Base-by-base conservation (phyloP, 805 yeast genomes). In the Yarrowia deformans region DNA sequence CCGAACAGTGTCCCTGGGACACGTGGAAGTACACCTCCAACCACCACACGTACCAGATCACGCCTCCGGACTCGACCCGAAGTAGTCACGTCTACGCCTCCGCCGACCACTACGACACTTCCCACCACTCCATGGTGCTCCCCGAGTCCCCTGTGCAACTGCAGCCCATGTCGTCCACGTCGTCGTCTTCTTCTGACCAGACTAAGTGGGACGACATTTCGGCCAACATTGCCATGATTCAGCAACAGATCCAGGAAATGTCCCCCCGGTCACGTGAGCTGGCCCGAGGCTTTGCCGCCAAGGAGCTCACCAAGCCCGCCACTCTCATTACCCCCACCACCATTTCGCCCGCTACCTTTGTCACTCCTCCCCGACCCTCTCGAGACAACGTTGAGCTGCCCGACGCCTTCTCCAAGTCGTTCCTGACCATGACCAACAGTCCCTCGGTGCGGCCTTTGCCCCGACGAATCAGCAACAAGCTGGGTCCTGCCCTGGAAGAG, bases 231-330 rank as follows among this genome's bases (percentile, higher is more conserved):
- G 66, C 66, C 32, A 34, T 60, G 42, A 60, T 60, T 18, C 66
- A 60, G 42, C 66, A 60, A n/a, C 52, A 60, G 37, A 60, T 60
- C 8, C 66, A 60, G 66, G 66, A 60, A n/a, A 43, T 60, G 42
- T 45, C 66, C 14, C 66, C 52, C 12, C 52, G 52, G 2, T 42
- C 50, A n/a, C 49, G 64, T 8, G 64, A 58, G 13, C 29, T 58
- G 9, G 61, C 64, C 12, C 49, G 64, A 1, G 64, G 50, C 6
- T 58, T 12, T n/a, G 64, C 40, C 7, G 64, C 64, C 50, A 40
- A 42, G 9, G 64, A 58, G 49, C 64, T 58, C 40, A 18, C 49
- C 12, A 29, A 43, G 13, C 66, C 66, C 0, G 66, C 66, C 4
- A 56, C 63, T 2, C 19, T 54, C 9, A 39, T 56, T 12, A 56